phyloP scores from a whole-genome alignment of 1,139 yeast genomes.

The Arxiozyma slooffiae region DNA sequence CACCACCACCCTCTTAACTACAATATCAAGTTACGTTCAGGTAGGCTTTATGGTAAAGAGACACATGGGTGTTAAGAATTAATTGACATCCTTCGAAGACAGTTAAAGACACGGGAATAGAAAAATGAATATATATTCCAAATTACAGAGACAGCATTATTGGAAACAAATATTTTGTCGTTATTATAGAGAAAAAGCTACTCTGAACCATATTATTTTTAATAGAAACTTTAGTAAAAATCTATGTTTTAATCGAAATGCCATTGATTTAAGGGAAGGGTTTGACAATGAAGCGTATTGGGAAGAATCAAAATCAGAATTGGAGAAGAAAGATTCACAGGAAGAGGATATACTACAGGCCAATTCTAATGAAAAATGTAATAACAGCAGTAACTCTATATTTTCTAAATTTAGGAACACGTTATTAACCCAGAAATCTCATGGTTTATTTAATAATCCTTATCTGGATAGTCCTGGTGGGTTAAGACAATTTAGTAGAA shows the following conservation, averaged over 20 bases:
- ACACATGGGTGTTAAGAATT: neutral
- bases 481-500: slow-evolving; percentile 53
- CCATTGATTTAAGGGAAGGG: slow-evolving; percentile 8
- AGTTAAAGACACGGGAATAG: neutral
- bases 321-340: neutral
- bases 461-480: slow-evolving; percentile 63
- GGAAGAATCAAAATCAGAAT: slow-evolving; percentile 2
- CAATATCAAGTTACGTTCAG: too few relatives aligned
- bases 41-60: neutral
- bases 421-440: too few relatives aligned
- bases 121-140: neutral
- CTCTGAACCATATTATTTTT: neutral
- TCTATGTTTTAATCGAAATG: neutral
- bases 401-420: slow-evolving; percentile 9
- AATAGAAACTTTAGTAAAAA: neutral
- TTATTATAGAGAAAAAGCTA: slow-evolving; percentile 2
- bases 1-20: too few relatives aligned
- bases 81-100: neutral
- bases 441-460: slow-evolving; percentile 71
- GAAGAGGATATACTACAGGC: neutral
- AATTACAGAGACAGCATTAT: neutral
- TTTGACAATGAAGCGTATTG: slow-evolving; percentile 23
- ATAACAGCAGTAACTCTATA: neutral
- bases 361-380: neutral
- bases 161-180: neutral